A percentile compares a stretch with the other conserved stretches of the same genome.
Evolutionary conservation across 2,329 filamentous ascomycete genomes (phyloP).

Genomic region (Zelopaecilomyces penicillatus): DNA sequence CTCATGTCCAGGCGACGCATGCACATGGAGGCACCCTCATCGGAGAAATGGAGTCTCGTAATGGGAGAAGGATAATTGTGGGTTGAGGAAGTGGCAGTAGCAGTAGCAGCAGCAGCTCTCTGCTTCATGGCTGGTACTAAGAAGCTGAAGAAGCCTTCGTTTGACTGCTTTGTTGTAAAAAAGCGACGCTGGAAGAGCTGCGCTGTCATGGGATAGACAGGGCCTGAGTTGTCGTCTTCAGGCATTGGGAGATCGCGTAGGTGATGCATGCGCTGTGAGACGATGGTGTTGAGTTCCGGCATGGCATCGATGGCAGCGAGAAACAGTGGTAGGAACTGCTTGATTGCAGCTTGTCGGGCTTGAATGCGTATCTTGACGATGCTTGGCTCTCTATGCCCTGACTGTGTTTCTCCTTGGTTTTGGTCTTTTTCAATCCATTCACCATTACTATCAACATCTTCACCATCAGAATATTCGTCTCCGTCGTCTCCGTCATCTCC

Average conservation of each 20-base stretch:
- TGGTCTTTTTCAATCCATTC: no score
- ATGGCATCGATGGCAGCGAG: neutral
- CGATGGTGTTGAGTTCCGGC: neutral
- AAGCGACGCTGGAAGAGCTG: neutral
- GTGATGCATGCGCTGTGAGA: neutral
- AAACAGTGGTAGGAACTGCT: neutral
- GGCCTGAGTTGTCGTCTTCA: neutral
- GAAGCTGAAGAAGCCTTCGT: neutral
- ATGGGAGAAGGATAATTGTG: neutral
- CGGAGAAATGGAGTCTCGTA: neutral
- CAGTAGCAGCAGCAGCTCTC: neutral
- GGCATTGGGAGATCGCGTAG: neutral
- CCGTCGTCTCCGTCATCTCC: no score
- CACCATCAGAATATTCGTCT: no score
- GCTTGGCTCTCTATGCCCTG: no score
- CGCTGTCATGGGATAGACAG: neutral
- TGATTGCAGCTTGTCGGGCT: neutral
- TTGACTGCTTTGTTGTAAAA: neutral
- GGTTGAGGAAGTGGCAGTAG: no score
- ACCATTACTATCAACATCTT: no score
- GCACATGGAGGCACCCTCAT: neutral
- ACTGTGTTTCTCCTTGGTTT: no score
- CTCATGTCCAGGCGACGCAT: neutral
- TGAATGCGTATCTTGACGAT: no score
- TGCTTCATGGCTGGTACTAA: neutral